Percentiles rank a stretch among this genome's conserved stretches.
Evolutionary conservation across 805 yeast genomes (phyloP).

Genomic region (Dipodascus geniculatus): DNA sequence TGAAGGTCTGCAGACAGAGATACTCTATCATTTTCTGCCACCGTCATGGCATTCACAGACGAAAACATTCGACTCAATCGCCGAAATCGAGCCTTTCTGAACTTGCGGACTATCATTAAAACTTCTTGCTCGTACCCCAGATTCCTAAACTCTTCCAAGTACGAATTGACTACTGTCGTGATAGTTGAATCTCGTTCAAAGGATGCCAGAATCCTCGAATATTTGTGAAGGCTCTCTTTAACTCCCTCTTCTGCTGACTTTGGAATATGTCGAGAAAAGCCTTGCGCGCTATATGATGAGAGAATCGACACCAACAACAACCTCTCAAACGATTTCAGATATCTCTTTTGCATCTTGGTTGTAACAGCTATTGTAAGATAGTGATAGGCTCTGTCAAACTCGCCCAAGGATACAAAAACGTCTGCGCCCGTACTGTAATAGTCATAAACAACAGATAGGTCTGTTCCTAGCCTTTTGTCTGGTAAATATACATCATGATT

Average conservation of each 20-base stretch:
- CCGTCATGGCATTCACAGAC: not conserved
- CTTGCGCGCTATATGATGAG: not conserved
- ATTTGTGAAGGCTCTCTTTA: not conserved
- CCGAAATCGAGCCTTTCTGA: not conserved
- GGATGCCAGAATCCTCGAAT: not conserved
- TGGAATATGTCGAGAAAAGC: not conserved
- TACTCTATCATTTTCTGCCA: not conserved
- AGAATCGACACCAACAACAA: not conserved
- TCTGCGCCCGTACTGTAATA: not conserved
- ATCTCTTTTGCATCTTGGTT: not conserved
- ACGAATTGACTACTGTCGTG: not conserved
- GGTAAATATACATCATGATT: not conserved
- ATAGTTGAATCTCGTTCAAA: not conserved
- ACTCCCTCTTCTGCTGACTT: not conserved
- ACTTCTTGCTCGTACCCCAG: not conserved
- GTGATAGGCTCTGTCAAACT: not conserved
- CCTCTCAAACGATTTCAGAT: not conserved
- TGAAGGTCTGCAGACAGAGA: not conserved
- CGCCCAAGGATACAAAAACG: not conserved
- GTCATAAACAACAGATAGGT: not conserved
- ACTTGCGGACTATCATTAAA: not conserved
- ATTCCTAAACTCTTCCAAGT: not conserved
- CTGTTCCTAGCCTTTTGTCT: not conserved
- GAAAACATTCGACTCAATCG: not conserved
- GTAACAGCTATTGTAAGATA: not conserved